A percentile compares a stretch with the other conserved stretches of the same genome.
These are phyloP conservation scores for Pyracantha coccinea DNA, from an alignment of 331 rosid genomes.

Conservation along the genomic window DNA sequence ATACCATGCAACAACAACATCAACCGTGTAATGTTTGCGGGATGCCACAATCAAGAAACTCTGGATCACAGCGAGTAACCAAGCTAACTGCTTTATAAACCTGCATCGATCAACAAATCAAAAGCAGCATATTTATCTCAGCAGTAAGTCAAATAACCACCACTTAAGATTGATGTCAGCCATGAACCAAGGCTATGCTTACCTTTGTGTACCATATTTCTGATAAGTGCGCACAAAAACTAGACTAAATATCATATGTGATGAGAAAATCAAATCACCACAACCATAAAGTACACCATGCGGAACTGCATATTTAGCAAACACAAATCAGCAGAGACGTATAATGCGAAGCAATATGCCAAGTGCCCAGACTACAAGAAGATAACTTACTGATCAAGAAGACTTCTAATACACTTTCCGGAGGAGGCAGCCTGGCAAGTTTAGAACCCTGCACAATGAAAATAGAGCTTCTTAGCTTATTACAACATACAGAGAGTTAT, in stretches of 20 bases:
- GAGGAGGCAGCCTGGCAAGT: constrained; percentile 76
- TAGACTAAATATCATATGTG: constrained; percentile 94
- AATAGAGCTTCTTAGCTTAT: background rate
- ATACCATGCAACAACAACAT: constrained; percentile 93
- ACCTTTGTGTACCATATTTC: constrained; percentile 82
- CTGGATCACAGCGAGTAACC: constrained; percentile 81
- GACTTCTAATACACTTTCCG: constrained; percentile 53
- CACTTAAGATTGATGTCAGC: background rate
- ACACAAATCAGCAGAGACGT: constrained; percentile 14
- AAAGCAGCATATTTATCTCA: background rate
- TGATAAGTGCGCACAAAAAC: constrained; percentile 80
- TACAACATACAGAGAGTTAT: background rate
- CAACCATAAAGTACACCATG: constrained; percentile 82
- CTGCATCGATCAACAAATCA: constrained; percentile 24
- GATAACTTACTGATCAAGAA: constrained; percentile 58
- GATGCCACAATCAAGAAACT: constrained; percentile 92
- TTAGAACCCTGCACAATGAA: constrained; percentile 67
- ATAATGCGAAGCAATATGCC: background rate
- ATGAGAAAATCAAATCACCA: constrained; percentile 94
- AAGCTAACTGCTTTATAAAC: constrained; percentile 67
- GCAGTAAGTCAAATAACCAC: background rate
- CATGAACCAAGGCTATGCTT: background rate
- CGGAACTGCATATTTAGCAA: constrained; percentile 64
- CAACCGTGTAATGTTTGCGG: constrained; percentile 96
- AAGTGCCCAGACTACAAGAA: constrained; percentile 11